Evolutionary conservation across 371 early-diverging fungal genomes (phyloP).

Genomic region (Umbelopsis sp.): DNA sequence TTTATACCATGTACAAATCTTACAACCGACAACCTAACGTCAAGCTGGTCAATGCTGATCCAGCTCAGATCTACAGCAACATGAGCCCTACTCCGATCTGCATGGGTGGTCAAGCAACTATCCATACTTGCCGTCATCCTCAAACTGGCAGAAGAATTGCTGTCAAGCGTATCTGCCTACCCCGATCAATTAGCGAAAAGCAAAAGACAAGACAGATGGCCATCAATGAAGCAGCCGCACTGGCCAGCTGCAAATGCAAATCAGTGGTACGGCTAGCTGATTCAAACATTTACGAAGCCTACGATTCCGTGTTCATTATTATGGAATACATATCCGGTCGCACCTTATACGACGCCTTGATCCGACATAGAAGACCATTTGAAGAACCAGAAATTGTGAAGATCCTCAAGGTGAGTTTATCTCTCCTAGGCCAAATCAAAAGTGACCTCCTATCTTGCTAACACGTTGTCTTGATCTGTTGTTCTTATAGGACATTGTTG

Average conservation of each 20-base stretch:
- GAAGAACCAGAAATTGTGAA: conserved; percentile 1
- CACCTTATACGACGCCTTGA: conserved; percentile 9
- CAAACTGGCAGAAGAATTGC: not conserved
- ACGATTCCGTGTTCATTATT: conserved; percentile 5
- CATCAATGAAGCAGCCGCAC: conserved; percentile 5
- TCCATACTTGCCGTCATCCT: conserved; percentile 8
- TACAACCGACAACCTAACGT: not conserved
- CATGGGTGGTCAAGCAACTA: conserved; percentile 6
- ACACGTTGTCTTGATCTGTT: not conserved
- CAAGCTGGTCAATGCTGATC: conserved; percentile 67
- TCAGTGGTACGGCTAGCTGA: conserved; percentile 1
- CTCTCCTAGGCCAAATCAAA: not conserved
- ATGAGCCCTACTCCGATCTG: conserved; percentile 46
- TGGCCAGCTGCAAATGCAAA: not conserved
- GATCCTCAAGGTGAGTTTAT: not conserved
- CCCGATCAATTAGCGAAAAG: conserved; percentile 4
- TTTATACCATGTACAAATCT: not conserved
- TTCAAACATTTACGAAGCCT: conserved; percentile 12
- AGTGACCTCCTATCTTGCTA: not conserved
- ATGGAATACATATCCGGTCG: conserved; percentile 6
- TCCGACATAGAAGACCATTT: conserved; percentile 4
- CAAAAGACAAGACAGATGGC: not conserved
- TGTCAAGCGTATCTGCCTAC: conserved; percentile 7
- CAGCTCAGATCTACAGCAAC: conserved; percentile 75
- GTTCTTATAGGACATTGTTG: not conserved